Evolutionary conservation across 352 stramenopile species (phyloP).

Genomic region (Lagenidium sp.): DNA sequence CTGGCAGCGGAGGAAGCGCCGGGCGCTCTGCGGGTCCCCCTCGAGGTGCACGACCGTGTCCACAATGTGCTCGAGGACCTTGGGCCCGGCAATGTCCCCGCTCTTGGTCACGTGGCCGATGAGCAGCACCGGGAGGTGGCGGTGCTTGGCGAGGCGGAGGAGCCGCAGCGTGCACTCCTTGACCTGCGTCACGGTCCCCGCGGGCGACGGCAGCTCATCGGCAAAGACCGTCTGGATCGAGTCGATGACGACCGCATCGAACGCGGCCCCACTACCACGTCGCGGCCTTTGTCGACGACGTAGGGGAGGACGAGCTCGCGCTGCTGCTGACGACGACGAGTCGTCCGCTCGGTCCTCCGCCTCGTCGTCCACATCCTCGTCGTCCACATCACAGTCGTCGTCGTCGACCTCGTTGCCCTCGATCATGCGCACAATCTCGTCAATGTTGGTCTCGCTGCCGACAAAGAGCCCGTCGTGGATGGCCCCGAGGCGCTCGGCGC

Average conservation of each 20-base stretch:
- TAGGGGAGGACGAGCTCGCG: no score
- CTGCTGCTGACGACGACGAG: no score
- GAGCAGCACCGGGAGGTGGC: conserved; percentile 88
- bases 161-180: conserved; percentile 93
- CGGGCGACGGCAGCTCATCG: conserved; percentile 65
- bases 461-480: conserved; percentile 62
- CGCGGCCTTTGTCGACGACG: no score
- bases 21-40: conserved; percentile 71
- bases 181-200: conserved; percentile 90
- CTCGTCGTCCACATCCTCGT: not conserved
- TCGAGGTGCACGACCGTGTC: conserved; percentile 96
- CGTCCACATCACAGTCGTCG: not conserved
- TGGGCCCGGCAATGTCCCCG: conserved; percentile 93
- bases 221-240: conserved; percentile 96
- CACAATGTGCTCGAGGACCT: conserved; percentile 87
- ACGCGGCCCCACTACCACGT: no score
- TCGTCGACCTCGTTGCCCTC: conserved; percentile 15
- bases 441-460: conserved; percentile 78
- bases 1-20: conserved; percentile 88
- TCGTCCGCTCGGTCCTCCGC: no score
- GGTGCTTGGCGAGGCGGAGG: conserved; percentile 90
- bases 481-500: conserved; percentile 81
- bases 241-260: conserved; percentile 89
- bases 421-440: conserved; percentile 58
- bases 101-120: conserved; percentile 97